A percentile compares a stretch with the other conserved stretches of the same genome.
Conservation (phyloP, 306 rosid genomes). For the Ceratonia siliqua region DNA sequence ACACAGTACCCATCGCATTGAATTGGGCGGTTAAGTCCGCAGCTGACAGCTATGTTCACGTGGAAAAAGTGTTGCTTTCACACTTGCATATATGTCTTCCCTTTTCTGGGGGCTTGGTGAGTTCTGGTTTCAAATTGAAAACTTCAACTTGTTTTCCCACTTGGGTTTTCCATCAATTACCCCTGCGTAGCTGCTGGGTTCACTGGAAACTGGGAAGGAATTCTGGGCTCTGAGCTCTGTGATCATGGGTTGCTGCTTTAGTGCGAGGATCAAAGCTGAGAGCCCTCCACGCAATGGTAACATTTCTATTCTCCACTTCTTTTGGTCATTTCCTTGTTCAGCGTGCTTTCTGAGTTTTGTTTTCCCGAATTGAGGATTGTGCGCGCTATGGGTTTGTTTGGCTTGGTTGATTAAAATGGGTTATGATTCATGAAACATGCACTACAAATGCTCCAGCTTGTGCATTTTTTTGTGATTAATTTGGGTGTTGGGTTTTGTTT, state of each 20-base stretch:
- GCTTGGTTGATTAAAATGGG: neutral
- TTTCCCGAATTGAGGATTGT: neutral
- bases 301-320: neutral
- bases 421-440: slow-evolving; percentile 24
- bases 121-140: slow-evolving; percentile 20
- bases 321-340: slow-evolving; percentile 22
- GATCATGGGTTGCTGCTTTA: slow-evolving; percentile 81
- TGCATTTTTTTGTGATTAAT: neutral
- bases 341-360: neutral
- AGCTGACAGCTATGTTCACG: slow-evolving; percentile 42
- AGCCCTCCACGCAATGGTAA: slow-evolving; percentile 81
- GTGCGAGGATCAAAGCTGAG: slow-evolving; percentile 87
- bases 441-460: neutral
- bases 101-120: slow-evolving; percentile 19
- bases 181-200: neutral
- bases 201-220: slow-evolving; percentile 21
- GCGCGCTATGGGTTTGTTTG: slow-evolving; percentile 15
- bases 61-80: slow-evolving; percentile 50
- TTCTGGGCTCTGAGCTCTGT: slow-evolving; percentile 26
- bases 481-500: slow-evolving; percentile 3
- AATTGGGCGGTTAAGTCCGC: slow-evolving; percentile 26
- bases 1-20: neutral
- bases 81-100: slow-evolving; percentile 23
- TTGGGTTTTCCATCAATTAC: neutral
- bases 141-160: slow-evolving; percentile 29